Evolutionary conservation across 1,284 basidiomycete genomes (phyloP), one percentile per base, ranked within the genome.

Genomic region (Rhizoctonia solani): DNA sequence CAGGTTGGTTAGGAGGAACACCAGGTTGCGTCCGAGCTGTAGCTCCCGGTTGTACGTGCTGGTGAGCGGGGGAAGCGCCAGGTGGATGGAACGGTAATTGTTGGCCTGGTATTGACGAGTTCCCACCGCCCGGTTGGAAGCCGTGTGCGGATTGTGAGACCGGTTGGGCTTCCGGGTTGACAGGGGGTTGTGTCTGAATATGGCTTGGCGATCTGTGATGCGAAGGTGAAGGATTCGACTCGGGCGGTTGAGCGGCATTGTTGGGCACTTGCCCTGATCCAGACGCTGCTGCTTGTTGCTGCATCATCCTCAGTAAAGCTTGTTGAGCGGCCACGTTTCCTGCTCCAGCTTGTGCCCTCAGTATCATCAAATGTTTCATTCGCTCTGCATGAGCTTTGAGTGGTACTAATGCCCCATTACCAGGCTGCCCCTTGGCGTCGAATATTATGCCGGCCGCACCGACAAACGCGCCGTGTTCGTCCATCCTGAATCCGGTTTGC

Each of bases 391-490:
- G 58, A 30, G 42, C 23, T 32, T 21, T 50, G 9, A 46, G 58
- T 25, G 46, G 13, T 13, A 61, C 46, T 11, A 25, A 49, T 13
- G 58, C 58, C 1, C 58, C 58, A 2, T 27, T 13, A 4, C 58
- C 58, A 19, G 58, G 44, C 11, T 61, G 42, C n/a, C 58, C 58
- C 23, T 32, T 49, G 14, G 58, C 27, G 16, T 61, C 58, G 13
- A 61, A 50, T 1, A 61, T 39, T 23, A 61, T 32, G 4, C 58
- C 58, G 1, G 58, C 58, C 29, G 42, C 58, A 19, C 58, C 58
- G 29, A 61, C 50, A n/a, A 61, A 27, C 30, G 44, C 42, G 5
- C 58, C 58, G 5, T 23, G 34, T 32, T 29, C 19, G n/a, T 61
- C 58, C 1, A 50, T 50, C 5, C 58, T 44, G 32, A 61, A 61